Evolutionary conservation across 371 early-diverging fungal species (phyloP), one percentile per base, ranked within the genome.

Genomic region (Mortierella sp.): DNA sequence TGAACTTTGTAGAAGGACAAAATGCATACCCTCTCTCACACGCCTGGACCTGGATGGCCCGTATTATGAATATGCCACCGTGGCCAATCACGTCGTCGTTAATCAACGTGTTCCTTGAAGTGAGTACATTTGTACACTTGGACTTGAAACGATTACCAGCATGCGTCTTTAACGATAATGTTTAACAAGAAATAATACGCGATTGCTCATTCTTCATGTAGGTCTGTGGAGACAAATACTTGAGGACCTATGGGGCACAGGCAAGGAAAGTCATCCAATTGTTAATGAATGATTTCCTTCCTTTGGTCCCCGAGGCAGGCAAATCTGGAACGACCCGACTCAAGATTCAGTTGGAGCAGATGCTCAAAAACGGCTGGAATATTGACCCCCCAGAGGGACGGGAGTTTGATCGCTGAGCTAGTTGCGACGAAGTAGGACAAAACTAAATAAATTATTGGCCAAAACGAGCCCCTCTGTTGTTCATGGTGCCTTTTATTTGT

Each of bases 31-130:
- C 86, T 0, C 81, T 95, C 4, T 78, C 82, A 7, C 72, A 89
- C 21, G 94, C 84, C 0, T 96, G 96, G 96, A 81, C 81, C 5
- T 93, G 95, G 95, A 64, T 95, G 27, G 89, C 95, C 0, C 82
- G 93, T 21, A 87, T 94, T 12, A 60, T 90, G 26, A 95, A 94
- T 58, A 72, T 90, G 82, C 86, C 89, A 23, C 92, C 93, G 1
- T 84, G 92, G 17, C 71, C 83, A 2, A 88, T 95, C 46, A 92
- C 94, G 0, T 89, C 95, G 2, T 64, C 83, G 26, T 72, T 95
- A 12, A 70, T 92, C 14, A 82, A 80, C 23, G 84, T 79, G 6
- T 91, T 94, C 47, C 54, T 97, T 27, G 89, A 93, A 71, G 82
- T 78, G 61, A 47, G 43, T 52, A 19, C 4, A 39, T 15, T 50